A percentile compares a stretch with the other conserved stretches of the same genome.
Evolutionary conservation across 768 basidiomycete genomes (phyloP).

Genomic region (Tricholoma matsutake): DNA sequence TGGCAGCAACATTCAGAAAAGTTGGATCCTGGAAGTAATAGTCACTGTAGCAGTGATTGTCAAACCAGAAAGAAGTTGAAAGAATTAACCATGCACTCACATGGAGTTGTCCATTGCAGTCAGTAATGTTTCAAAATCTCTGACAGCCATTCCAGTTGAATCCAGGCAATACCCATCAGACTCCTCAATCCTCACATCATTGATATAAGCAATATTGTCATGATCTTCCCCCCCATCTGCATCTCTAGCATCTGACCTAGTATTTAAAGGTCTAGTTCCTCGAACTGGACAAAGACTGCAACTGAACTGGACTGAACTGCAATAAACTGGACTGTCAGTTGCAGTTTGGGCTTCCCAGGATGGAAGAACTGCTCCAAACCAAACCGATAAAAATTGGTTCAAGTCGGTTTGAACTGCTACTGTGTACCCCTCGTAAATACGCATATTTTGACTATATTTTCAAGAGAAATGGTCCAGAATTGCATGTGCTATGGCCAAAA

Average conservation of each 20-base stretch:
- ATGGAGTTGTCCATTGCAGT: constrained; percentile 18
- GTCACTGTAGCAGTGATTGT: constrained; percentile 13
- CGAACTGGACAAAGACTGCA: too few relatives aligned
- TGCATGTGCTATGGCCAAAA: too few relatives aligned
- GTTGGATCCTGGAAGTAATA: constrained; percentile 16
- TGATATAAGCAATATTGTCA: constrained; percentile 6
- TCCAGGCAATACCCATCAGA: not conserved
- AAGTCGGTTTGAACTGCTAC: too few relatives aligned
- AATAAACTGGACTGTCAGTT: too few relatives aligned
- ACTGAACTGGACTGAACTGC: too few relatives aligned
- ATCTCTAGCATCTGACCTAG: not conserved
- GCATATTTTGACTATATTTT: too few relatives aligned
- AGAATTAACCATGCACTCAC: constrained; percentile 6
- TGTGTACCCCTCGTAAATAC: too few relatives aligned
- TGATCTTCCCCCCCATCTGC: constrained; percentile 2
- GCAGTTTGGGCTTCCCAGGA: too few relatives aligned
- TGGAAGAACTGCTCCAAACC: too few relatives aligned
- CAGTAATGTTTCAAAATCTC: constrained; percentile 17
- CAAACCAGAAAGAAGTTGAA: not conserved
- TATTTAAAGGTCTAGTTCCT: too few relatives aligned
- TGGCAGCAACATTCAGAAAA: constrained; percentile 25
- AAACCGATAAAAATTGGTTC: too few relatives aligned
- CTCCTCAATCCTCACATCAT: not conserved
- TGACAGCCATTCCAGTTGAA: not conserved
- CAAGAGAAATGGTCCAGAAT: too few relatives aligned